phyloP scores from a whole-genome alignment of 2,329 filamentous ascomycete genomes.

The Hirsutella rhossiliensis region DNA sequence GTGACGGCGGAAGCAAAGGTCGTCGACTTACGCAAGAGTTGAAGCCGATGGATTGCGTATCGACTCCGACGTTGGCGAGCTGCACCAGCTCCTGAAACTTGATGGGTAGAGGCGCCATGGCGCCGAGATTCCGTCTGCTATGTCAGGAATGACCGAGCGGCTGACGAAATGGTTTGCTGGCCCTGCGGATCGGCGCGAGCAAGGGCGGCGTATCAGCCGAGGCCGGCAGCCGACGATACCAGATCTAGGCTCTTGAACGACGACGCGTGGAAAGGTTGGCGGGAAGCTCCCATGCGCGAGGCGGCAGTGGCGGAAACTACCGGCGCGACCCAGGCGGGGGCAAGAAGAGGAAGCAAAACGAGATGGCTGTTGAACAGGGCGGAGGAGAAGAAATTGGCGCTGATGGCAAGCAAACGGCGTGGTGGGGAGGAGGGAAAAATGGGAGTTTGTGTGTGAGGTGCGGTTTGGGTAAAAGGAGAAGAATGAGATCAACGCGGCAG shows the following conservation, averaged over 20 bases:
- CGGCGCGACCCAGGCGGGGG: slow-evolving; percentile 7
- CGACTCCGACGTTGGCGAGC: slow-evolving; percentile 35
- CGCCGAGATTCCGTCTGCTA: slow-evolving; percentile 15
- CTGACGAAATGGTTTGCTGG: not conserved
- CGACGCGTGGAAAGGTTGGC: slow-evolving; percentile 10
- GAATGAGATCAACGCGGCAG: slow-evolving; percentile 4
- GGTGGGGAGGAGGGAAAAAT: slow-evolving; percentile 7
- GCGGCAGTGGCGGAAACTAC: slow-evolving; percentile 12
- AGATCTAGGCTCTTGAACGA: slow-evolving; percentile 2
- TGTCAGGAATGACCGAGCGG: slow-evolving; percentile 12
- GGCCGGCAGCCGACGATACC: not conserved
- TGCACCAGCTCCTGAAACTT: slow-evolving; percentile 88
- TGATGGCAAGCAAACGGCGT: slow-evolving; percentile 13
- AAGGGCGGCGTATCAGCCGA: slow-evolving; percentile 7
- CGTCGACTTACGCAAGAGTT: slow-evolving; percentile 57
- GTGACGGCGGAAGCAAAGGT: not conserved
- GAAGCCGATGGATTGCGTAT: slow-evolving; percentile 53
- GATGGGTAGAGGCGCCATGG: slow-evolving; percentile 68
- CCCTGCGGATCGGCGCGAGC: slow-evolving; percentile 7
- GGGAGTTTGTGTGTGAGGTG: slow-evolving; percentile 6
- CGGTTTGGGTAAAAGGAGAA: slow-evolving; percentile 7
- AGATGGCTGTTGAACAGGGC: slow-evolving; percentile 2
- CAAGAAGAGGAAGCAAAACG: slow-evolving; percentile 6
- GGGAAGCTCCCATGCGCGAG: slow-evolving; percentile 26
- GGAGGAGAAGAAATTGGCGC: slow-evolving; percentile 10